Evolutionary conservation across 2,329 filamentous ascomycete genomes (phyloP).

Genomic region (Aspergillaceae sp.): DNA sequence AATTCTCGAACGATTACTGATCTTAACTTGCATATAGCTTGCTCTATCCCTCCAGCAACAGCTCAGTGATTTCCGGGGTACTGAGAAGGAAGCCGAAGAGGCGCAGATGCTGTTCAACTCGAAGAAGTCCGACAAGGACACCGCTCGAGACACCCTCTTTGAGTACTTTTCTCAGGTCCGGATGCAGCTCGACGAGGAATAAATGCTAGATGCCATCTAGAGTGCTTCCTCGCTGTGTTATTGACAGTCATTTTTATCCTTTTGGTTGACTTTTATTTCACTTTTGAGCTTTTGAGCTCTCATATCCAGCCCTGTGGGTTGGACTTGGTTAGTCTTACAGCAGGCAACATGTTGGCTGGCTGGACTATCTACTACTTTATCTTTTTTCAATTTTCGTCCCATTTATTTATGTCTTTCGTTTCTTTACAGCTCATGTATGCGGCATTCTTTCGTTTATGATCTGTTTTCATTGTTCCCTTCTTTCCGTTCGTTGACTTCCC

Average conservation of each 20-base stretch:
- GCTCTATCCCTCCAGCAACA: conserved; percentile 11
- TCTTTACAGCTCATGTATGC: too few relatives aligned
- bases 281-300: too few relatives aligned
- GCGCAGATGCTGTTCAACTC: conserved; percentile 3
- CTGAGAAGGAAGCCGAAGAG: conserved; percentile 7
- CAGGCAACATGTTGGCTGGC: too few relatives aligned
- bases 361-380: too few relatives aligned
- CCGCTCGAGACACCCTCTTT: conserved; percentile 4
- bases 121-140: conserved; percentile 5
- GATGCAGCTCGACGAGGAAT: conserved; percentile 8
- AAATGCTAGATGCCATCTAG: neutral
- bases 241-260: neutral
- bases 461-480: too few relatives aligned
- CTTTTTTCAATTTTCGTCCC: too few relatives aligned
- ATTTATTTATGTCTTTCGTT: too few relatives aligned
- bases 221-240: neutral
- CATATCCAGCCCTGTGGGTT: too few relatives aligned
- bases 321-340: too few relatives aligned
- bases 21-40: conserved; percentile 3
- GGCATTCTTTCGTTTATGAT: too few relatives aligned
- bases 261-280: too few relatives aligned
- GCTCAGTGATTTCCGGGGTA: conserved; percentile 7
- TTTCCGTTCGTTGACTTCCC: too few relatives aligned
- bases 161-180: conserved; percentile 5
- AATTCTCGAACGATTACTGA: neutral